A percentile compares a stretch with the other conserved stretches of the same genome.
Evolutionary conservation across 2,329 filamentous ascomycete genomes (phyloP).

Genomic region (Verticillium tricorpus): DNA sequence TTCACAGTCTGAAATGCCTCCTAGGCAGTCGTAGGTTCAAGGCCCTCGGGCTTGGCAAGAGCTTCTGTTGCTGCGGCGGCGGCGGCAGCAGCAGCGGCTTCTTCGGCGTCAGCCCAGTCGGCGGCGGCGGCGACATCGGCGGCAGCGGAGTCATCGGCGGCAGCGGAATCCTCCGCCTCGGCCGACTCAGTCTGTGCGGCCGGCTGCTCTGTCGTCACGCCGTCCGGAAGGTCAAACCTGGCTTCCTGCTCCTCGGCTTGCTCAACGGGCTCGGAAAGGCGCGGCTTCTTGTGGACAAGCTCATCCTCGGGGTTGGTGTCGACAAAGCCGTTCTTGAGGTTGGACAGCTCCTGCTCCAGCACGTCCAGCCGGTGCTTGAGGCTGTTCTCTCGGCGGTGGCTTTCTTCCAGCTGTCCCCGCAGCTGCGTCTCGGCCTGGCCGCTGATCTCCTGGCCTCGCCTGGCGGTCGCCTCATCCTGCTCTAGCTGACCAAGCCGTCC

Average conservation of each 20-base stretch:
- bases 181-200: not conserved
- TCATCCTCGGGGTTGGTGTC: conserved; percentile 5
- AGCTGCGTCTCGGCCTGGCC: conserved; percentile 52
- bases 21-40: not conserved
- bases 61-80: not conserved
- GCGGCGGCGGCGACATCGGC: not conserved
- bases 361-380: conserved; percentile 81
- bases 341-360: conserved; percentile 57
- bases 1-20: not conserved
- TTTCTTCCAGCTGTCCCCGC: conserved; percentile 65
- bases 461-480: conserved; percentile 65
- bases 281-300: conserved; percentile 10
- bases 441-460: conserved; percentile 55
- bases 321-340: conserved; percentile 8
- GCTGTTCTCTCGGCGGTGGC: conserved; percentile 72
- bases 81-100: not conserved
- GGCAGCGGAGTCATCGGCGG: not conserved
- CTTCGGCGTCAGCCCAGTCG: not conserved
- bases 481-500: conserved; percentile 76
- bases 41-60: not conserved
- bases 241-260: not conserved
- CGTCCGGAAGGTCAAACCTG: not conserved
- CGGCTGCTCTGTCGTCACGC: not conserved
- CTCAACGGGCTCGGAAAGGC: conserved; percentile 4
- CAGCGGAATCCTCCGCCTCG: not conserved